Base-by-base conservation (phyloP, 163 green algal species). In the Coccomyxa subellipsoidea region DNA sequence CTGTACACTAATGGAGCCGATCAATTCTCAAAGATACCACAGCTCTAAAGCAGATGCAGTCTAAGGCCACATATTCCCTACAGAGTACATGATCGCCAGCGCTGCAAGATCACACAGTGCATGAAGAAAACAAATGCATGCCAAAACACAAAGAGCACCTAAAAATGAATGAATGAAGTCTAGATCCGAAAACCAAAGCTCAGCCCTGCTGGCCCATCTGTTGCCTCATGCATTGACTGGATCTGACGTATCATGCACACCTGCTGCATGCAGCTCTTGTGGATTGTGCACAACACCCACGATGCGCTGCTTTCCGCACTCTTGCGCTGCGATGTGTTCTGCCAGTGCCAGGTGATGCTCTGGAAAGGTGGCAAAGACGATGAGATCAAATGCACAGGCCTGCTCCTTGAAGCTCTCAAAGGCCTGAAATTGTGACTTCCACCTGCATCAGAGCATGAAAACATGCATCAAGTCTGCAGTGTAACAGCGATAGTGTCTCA, bases 291-390 rank as follows among this genome's bases (percentile, higher is more conserved):
- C 75, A 23, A 79, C 38, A 8, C 40, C 2, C 18, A 79, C 2
- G 18, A 79, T n/a, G 25, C 29, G 36, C 75, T 79, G 75, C 7
- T 37, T 37, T 32, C 15, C 18, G n/a, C 75, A 79, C 15, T 23
- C 38, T 37, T 66, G 40, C 32, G n/a, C 36, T 23, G 27, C 31
- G 23, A 79, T 18, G 23, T 69, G 21, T 18, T 66, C 25, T 39
- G 38, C 37, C 37, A 79, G 27, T 12, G 25, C 27, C 25, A 39
- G 25, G 37, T 79, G 75, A 34, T 79, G 75, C 37, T 79, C 75
- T 36, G 75, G 75, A 37, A 79, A 79, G 2, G 75, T 79, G 18
- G 75, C 75, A 36, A 79, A 69, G 12, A 79, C 75, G 2, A 79
- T 37, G 7, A 59, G 23, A 18, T 34, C n/a, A 10, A 69, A 79